Evolutionary conservation across 148 eudicot genomes (phyloP).

Genomic region (Polygonum aviculare): DNA sequence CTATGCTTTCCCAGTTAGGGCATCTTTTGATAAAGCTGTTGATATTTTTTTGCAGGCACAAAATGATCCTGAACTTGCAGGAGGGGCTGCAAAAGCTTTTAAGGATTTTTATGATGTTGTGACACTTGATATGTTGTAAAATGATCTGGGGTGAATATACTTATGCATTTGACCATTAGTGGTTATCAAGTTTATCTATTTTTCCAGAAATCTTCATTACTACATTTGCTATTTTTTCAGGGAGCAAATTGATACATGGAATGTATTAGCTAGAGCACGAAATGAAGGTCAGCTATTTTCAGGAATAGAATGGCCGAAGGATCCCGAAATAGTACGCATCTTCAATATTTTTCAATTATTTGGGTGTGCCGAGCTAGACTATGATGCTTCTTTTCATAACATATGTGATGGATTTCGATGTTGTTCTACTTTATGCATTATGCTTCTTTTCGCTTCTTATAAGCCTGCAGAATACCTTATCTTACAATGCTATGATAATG

Average conservation of each 20-base stretch:
- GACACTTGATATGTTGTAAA: slow-evolving; percentile 68
- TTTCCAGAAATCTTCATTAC: neutral
- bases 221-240: slow-evolving; percentile 23
- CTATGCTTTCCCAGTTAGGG: neutral
- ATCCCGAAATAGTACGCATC: slow-evolving; percentile 65
- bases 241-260: slow-evolving; percentile 96
- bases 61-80: slow-evolving; percentile 64
- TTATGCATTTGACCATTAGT: neutral
- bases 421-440: neutral
- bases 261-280: slow-evolving; percentile 68
- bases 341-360: neutral
- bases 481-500: neutral
- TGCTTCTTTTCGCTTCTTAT: neutral
- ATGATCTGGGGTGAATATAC: slow-evolving; percentile 58
- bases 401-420: neutral
- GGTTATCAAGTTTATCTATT: neutral
- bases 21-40: neutral
- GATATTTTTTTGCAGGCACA: slow-evolving; percentile 32
- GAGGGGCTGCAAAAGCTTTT: slow-evolving; percentile 90
- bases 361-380: neutral
- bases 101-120: slow-evolving; percentile 86
- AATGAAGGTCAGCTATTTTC: slow-evolving; percentile 89
- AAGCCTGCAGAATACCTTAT: neutral
- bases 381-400: neutral
- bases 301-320: slow-evolving; percentile 89